Base-by-base conservation (phyloP, 148 eudicot species). In the Suaeda aralocaspica region DNA sequence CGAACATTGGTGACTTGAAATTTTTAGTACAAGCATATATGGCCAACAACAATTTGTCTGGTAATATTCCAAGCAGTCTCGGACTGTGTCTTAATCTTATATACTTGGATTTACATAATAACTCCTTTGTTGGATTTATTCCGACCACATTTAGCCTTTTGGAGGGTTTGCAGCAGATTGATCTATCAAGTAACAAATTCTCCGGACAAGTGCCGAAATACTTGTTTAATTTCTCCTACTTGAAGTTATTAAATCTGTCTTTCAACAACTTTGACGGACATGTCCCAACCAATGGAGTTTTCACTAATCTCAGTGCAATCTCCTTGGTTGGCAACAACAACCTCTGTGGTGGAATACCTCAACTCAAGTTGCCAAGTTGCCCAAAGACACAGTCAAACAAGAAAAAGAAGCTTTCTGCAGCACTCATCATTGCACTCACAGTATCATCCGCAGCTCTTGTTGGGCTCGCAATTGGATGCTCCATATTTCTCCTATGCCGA, bases 271-370 rank as follows among this genome's bases (percentile, higher is more conserved):
- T 78, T n/a, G 48, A 73, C 69, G 81, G 81, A 1, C 61, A 26
- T 6, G 70, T 78, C 2, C 81, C 81, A 33, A 63, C 26, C 4
- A 25, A 18, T 22, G 77, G 77, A 4, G 67, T 57, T 31, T 78
- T 69, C 21, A 2, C 41, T 34, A 69, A 78, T 73, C 24, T 26
- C 4, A 67, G 56, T 22, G 76, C 1, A 5, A 15, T 48, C 11
- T 67, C 64, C 21, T 63, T 77, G 10, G n/a, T 29, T 22, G 78
- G 81, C 24, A 73, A 78, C 29, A 21, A 1, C 6, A 58, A 44
- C 18, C 81, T 78, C 5, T 78, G 81, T 69, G 81, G 81, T 45
- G 77, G 74, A 9, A 63, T 69, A 9, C 30, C 64, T 2, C 9
- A 57, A 28, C 67, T 73, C 22, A 48, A 69, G 0, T 22, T 78